A percentile compares a stretch with the other conserved stretches of the same genome.
phyloP scores from a whole-genome alignment of 108 stramenopile genomes.

The Cyclotella kingstonii region DNA sequence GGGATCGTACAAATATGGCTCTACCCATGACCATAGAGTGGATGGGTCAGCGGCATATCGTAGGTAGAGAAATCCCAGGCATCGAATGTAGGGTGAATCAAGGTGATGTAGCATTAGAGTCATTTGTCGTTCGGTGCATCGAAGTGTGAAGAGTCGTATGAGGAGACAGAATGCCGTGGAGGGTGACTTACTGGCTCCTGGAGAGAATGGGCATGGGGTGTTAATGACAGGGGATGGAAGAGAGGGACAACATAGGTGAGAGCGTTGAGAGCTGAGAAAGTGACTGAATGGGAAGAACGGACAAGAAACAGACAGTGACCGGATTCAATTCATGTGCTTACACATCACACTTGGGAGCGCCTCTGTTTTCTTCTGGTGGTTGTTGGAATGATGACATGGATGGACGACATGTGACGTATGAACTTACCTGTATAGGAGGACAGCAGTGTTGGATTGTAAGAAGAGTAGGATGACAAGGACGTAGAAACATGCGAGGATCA shows the following conservation, averaged over 20 bases:
- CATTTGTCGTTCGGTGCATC: slow-evolving; percentile 93
- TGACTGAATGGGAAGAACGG: not conserved
- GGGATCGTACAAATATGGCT: slow-evolving; percentile 89
- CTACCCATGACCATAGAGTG: slow-evolving; percentile 79
- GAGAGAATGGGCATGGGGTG: not conserved
- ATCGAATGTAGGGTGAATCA: slow-evolving; percentile 92
- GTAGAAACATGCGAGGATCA: not conserved
- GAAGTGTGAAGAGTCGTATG: slow-evolving; percentile 86
- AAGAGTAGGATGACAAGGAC: too few species aligned
- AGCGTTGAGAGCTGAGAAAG: slow-evolving; percentile 9
- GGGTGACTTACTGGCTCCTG: slow-evolving; percentile 68
- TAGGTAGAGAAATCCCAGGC: slow-evolving; percentile 93
- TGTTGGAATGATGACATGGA: not conserved
- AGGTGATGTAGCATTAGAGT: slow-evolving; percentile 76
- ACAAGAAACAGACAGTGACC: not conserved
- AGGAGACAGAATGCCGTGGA: slow-evolving; percentile 94
- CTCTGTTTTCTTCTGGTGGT: not conserved
- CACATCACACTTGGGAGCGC: slow-evolving; percentile 1
- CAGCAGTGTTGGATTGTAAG: not conserved
- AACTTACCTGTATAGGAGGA: slow-evolving; percentile 18
- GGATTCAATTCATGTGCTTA: slow-evolving; percentile 7
- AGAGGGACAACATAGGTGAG: not conserved
- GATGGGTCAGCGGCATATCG: slow-evolving; percentile 89
- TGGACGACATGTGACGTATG: not conserved
- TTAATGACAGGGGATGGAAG: not conserved